Conservation (phyloP, 306 rosid species). For the Quercus rubra region DNA sequence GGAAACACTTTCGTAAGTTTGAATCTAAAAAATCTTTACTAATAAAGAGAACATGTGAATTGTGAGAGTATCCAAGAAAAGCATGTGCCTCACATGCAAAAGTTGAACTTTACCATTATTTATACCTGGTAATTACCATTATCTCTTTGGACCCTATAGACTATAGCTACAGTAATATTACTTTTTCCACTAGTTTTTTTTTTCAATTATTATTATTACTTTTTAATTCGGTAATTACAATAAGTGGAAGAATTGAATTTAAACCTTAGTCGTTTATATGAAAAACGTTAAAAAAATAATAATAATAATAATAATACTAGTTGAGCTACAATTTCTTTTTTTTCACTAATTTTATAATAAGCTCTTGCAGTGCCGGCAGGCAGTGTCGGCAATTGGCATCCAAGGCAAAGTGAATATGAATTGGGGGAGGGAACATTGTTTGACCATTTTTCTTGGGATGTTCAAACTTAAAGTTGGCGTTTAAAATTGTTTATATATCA, state of each 20-base stretch:
- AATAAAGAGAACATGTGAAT: background rate
- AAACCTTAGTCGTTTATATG: no score
- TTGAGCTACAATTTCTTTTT: background rate
- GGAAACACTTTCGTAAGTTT: background rate
- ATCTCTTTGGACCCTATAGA: background rate
- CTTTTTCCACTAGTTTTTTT: no score
- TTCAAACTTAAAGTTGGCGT: background rate
- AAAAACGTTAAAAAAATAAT: no score
- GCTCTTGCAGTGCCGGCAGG: background rate
- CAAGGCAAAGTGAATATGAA: background rate
- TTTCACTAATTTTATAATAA: constrained; percentile 5
- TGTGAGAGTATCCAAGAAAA: constrained; percentile 19
- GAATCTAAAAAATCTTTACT: constrained; percentile 14
- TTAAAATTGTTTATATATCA: no score
- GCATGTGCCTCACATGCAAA: constrained; percentile 10
- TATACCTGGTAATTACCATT: background rate
- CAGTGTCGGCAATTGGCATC: background rate
- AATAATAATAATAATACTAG: no score
- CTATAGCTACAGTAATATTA: no score
- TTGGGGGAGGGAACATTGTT: background rate
- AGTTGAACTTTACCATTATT: background rate
- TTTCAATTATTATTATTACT: no score
- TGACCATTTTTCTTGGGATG: background rate
- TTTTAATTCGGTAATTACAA: no score
- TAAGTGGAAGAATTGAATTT: no score